Evolutionary conservation across 352 stramenopile species (phyloP).

Genomic region (Phytophthora europaea): DNA sequence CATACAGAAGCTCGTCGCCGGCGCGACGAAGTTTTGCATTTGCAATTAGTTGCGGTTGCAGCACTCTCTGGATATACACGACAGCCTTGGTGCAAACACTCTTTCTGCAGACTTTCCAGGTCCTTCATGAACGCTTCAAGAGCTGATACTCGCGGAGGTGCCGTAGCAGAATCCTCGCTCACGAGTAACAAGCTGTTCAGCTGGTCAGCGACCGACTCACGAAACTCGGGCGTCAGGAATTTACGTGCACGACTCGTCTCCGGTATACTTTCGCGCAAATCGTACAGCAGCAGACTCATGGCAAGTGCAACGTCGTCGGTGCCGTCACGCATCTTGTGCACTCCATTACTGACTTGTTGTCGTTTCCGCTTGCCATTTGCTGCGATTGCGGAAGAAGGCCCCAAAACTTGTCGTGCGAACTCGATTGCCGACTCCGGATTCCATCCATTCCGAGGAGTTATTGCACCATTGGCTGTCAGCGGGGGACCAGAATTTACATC

Average conservation of each 20-base stretch:
- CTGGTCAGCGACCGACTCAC: constrained; percentile 54
- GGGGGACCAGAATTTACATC: constrained; percentile 15
- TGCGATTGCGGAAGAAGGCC: constrained; percentile 8
- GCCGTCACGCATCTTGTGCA: constrained; percentile 1
- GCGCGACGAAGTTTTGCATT: constrained; percentile 23
- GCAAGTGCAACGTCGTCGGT: constrained; percentile 27
- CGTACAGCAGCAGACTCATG: constrained; percentile 55
- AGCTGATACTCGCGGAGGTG: constrained; percentile 18
- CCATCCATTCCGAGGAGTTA: constrained; percentile 25
- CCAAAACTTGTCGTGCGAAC: constrained; percentile 43
- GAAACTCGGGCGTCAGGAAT: constrained; percentile 51
- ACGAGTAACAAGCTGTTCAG: constrained; percentile 48
- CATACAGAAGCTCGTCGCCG: constrained; percentile 32
- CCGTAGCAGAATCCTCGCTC: constrained; percentile 4
- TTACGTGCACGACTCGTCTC: constrained; percentile 30
- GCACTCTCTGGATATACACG: constrained; percentile 47
- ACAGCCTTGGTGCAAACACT: constrained; percentile 49
- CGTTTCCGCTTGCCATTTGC: constrained; percentile 38
- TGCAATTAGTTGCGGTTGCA: constrained; percentile 25
- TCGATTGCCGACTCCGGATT: constrained; percentile 48
- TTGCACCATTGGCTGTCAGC: constrained; percentile 14
- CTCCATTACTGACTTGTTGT: constrained; percentile 7
- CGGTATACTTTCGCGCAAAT: constrained; percentile 40
- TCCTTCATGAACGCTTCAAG: constrained; percentile 58
- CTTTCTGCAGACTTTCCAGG: constrained; percentile 37